These are phyloP conservation scores for Triglochin maritima DNA, from an alignment of 106 monocot genomes.

Conservation along the genomic window DNA sequence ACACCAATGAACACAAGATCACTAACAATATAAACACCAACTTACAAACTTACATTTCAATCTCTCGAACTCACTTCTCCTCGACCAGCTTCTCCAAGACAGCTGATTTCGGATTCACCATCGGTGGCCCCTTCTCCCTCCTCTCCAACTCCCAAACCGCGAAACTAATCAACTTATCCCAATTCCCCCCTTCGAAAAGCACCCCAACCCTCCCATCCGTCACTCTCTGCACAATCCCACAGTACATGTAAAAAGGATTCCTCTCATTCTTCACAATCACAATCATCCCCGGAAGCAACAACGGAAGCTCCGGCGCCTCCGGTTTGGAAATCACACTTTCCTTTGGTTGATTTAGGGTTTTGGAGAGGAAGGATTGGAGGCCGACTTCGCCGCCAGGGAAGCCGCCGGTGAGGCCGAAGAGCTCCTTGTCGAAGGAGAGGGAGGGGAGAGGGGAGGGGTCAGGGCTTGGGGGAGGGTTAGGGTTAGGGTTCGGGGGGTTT, in stretches of 20 bases:
- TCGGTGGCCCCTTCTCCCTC: constrained; percentile 88
- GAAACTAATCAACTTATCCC: constrained; percentile 81
- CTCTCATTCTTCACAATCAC: constrained; percentile 75
- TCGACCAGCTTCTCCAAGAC: constrained; percentile 41
- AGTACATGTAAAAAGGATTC: constrained; percentile 70
- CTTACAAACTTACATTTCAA: background rate
- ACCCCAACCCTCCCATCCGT: constrained; percentile 85
- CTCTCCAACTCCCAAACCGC: constrained; percentile 65
- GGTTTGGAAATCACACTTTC: constrained; percentile 22
- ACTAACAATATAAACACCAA: background rate
- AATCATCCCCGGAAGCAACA: constrained; percentile 86
- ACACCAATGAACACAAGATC: background rate
- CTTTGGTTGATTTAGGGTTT: constrained; percentile 49
- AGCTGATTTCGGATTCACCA: constrained; percentile 85
- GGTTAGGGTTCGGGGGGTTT: background rate
- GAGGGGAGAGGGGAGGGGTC: background rate
- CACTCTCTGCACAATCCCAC: constrained; percentile 85
- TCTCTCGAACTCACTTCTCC: background rate
- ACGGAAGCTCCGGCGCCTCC: constrained; percentile 62
- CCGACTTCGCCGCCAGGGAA: constrained; percentile 95
- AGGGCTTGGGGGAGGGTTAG: background rate
- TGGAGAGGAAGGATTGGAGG: constrained; percentile 46
- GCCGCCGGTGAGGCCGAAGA: constrained; percentile 82
- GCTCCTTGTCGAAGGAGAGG: constrained; percentile 74
- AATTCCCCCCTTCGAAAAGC: constrained; percentile 84